These are phyloP conservation scores for Alopecurus myosuroides DNA, from an alignment of 176 grass and related monocot species.

Conservation along the genomic window DNA sequence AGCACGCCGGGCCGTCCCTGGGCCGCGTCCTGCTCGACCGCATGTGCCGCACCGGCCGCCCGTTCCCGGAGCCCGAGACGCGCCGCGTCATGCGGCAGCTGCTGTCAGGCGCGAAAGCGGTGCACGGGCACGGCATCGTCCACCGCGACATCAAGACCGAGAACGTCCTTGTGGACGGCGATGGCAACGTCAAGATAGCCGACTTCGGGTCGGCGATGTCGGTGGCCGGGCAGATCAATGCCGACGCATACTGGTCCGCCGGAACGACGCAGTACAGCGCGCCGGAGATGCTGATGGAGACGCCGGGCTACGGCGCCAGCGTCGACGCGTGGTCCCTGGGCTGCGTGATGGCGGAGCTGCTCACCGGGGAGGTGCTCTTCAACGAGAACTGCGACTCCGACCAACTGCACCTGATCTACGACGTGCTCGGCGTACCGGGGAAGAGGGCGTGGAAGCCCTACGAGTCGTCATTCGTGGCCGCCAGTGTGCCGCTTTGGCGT, in stretches of 20 bases:
- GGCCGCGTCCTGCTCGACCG: not conserved
- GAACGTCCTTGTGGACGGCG: constrained; percentile 56
- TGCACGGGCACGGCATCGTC: constrained; percentile 36
- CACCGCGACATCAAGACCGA: constrained; percentile 94
- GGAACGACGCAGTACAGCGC: not conserved
- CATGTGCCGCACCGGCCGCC: not conserved
- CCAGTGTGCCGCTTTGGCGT: not conserved
- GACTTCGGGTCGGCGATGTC: constrained; percentile 4
- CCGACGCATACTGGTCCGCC: not conserved
- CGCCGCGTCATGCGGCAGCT: not conserved
- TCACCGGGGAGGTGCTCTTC: not conserved
- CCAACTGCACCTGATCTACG: not conserved
- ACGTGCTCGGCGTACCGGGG: not conserved
- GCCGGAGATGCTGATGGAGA: not conserved
- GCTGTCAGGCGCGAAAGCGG: not conserved
- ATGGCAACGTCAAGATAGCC: not conserved
- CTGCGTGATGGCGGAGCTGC: not conserved
- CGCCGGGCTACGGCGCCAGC: not conserved
- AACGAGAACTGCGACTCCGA: not conserved
- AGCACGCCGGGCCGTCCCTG: not conserved
- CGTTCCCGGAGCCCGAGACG: not conserved
- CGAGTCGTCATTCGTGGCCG: not conserved
- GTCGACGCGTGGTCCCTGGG: not conserved
- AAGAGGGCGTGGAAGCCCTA: not conserved
- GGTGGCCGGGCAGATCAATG: not conserved